phyloP scores from a whole-genome alignment of 176 grass and related monocot species.

The Oropetium thomaeum region DNA sequence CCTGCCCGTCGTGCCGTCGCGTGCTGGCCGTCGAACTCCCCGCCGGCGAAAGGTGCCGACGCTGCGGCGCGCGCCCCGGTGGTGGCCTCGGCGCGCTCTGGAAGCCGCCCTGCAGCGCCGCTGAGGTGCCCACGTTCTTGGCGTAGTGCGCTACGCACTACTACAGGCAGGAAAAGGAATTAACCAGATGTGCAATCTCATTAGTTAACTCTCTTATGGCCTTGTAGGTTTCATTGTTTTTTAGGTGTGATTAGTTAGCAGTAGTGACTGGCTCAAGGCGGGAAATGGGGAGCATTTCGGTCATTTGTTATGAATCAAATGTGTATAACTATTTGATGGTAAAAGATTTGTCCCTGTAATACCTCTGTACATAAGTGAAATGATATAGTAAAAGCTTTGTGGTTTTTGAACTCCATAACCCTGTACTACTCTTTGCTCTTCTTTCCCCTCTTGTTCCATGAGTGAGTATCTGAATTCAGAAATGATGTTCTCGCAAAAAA shows the following conservation, averaged over 20 bases:
- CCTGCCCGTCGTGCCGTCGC: conserved; percentile 67
- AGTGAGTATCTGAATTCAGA: neutral
- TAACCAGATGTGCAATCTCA: conserved; percentile 11
- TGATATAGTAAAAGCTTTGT: conserved; percentile 18
- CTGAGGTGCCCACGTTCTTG: conserved; percentile 27
- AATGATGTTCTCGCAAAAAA: too few species aligned
- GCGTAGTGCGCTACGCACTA: conserved; percentile 38
- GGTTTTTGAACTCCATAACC: neutral
- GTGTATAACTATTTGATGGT: neutral
- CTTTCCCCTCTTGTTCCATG: neutral
- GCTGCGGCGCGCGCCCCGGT: conserved; percentile 38
- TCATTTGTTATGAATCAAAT: conserved; percentile 14
- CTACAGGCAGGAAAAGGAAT: neutral
- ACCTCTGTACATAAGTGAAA: conserved; percentile 31
- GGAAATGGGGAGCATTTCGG: neutral
- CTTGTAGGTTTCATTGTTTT: conserved; percentile 17
- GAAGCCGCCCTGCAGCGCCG: conserved; percentile 30
- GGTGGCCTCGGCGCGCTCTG: conserved; percentile 30
- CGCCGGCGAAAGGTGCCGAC: conserved; percentile 30
- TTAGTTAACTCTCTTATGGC: neutral
- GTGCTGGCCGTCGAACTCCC: conserved; percentile 43
- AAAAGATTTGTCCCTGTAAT: conserved; percentile 20
- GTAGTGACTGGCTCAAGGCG: conserved; percentile 9
- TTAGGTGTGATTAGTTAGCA: conserved; percentile 20
- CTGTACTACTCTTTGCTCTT: neutral